Conservation (phyloP, 306 rosid genomes). For the Acacia crassicarpa region DNA sequence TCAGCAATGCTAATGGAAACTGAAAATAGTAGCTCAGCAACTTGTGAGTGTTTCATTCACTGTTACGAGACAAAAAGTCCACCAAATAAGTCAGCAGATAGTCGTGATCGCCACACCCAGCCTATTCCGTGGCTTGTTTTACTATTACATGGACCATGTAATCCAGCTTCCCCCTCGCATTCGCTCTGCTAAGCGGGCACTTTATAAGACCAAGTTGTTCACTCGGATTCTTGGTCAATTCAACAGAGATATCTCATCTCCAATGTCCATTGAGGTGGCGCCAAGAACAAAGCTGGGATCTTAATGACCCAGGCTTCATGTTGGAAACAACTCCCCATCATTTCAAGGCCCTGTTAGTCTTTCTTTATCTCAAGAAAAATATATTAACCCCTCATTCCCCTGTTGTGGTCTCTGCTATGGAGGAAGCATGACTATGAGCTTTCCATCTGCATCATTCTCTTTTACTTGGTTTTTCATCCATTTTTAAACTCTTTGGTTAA, state of each 20-base stretch:
- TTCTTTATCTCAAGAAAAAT: slow-evolving; percentile 71
- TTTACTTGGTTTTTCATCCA: background rate
- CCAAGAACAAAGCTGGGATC: slow-evolving; percentile 50
- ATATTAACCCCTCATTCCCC: slow-evolving; percentile 67
- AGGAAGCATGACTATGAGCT: slow-evolving; percentile 53
- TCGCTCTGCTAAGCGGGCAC: slow-evolving; percentile 27
- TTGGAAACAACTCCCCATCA: slow-evolving; percentile 54
- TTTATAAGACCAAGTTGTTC: slow-evolving; percentile 54
- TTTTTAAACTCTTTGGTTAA: background rate
- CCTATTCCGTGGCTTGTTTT: background rate
- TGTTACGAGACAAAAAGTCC: background rate
- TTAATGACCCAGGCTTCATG: slow-evolving; percentile 83
- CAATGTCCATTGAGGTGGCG: slow-evolving; percentile 59
- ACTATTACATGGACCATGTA: too few relatives aligned
- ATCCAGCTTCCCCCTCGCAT: slow-evolving; percentile 13
- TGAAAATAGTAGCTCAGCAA: background rate
- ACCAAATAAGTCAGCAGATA: background rate
- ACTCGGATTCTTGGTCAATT: slow-evolving; percentile 85
- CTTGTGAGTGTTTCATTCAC: background rate
- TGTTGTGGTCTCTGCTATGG: slow-evolving; percentile 86
- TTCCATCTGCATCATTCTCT: background rate
- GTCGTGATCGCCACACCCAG: background rate
- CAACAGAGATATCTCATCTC: slow-evolving; percentile 64
- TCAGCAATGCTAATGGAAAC: background rate
- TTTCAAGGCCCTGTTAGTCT: slow-evolving; percentile 76